Evolutionary conservation across 148 eudicot species (phyloP), one percentile per base, ranked within the genome.

Genomic region (Oxyria digyna): DNA sequence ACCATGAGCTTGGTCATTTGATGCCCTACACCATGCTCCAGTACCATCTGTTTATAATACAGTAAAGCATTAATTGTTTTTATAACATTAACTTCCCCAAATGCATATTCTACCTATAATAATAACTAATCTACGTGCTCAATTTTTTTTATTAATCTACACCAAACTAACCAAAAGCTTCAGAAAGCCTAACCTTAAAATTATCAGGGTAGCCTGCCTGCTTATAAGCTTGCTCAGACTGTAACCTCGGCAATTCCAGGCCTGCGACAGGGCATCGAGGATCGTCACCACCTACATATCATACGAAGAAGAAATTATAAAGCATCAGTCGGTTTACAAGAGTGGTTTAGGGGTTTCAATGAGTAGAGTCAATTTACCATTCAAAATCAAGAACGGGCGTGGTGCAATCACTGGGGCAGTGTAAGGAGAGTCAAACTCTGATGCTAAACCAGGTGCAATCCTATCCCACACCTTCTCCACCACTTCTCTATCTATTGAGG

Each of bases 401-500:
- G 97, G 97, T 71, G 89, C 84, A 76, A 95, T 84, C 21, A 80
- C 68, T 69, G 99, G 91, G 55, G 91, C 42, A 52, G 97, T 81
- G 76, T 85, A 75, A 63, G 97, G 96, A 62, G 97, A 72, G 79
- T 95, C 99, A 81, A 95, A 95, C 62, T 82, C 79, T 24, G 88
- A 84, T 21, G 87, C 88, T 64, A 95, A 77, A 76, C 97, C 97
- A 68, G 99, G 97, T 74, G 91, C 86, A 67, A 95, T 87, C 79
- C 81, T 85, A 70, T 91, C 89, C 99, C 99, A 95, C 23, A 91
- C 97, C 83, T 83, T 85, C 78, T 85, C 87, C 67, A 87, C 93
- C 54, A 85, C 89, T 78, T 87, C 93, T 75, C 78, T 83, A 67
- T 87, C 93, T 32, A 85, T 85, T 29, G 68, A 75, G 27, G 42